phyloP scores from a whole-genome alignment of 2,329 filamentous ascomycete genomes.

The Xylaria sp. region DNA sequence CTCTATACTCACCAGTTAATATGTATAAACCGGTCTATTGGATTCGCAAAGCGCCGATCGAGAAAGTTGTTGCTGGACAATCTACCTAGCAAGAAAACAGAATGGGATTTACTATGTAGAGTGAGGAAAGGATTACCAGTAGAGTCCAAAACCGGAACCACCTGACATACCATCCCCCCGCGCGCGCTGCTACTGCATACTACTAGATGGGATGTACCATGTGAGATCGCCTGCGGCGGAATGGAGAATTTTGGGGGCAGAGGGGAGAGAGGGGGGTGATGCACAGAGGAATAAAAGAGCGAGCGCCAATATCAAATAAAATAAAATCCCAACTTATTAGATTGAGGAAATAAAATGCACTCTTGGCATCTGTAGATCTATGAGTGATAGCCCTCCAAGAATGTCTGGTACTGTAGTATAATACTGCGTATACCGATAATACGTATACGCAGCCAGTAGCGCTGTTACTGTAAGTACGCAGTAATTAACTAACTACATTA shows the following conservation, averaged over 20 bases:
- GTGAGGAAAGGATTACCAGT: conserved; percentile 22
- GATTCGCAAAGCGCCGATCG: conserved; percentile 15
- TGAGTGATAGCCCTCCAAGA: background rate
- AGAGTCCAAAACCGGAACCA: conserved; percentile 25
- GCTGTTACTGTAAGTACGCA: background rate
- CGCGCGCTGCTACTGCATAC: conserved; percentile 6
- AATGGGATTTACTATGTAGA: conserved; percentile 11
- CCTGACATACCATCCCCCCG: conserved; percentile 27
- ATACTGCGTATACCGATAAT: too few species aligned
- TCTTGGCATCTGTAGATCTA: conserved; percentile 16
- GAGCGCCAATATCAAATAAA: background rate
- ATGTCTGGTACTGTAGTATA: background rate
- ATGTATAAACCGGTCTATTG: background rate
- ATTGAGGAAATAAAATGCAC: background rate
- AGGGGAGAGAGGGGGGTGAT: background rate
- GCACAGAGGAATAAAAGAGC: conserved; percentile 7
- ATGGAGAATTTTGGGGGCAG: conserved; percentile 19
- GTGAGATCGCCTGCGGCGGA: conserved; percentile 34
- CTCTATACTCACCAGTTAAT: background rate
- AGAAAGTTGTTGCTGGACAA: conserved; percentile 12
- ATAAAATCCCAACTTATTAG: background rate
- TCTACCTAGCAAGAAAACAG: background rate
- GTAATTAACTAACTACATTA: background rate
- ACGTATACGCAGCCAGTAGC: too few species aligned
- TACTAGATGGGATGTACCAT: conserved; percentile 22